phyloP scores from a whole-genome alignment of 2,329 filamentous ascomycete genomes.

The Colletotrichum gloeosporioides region DNA sequence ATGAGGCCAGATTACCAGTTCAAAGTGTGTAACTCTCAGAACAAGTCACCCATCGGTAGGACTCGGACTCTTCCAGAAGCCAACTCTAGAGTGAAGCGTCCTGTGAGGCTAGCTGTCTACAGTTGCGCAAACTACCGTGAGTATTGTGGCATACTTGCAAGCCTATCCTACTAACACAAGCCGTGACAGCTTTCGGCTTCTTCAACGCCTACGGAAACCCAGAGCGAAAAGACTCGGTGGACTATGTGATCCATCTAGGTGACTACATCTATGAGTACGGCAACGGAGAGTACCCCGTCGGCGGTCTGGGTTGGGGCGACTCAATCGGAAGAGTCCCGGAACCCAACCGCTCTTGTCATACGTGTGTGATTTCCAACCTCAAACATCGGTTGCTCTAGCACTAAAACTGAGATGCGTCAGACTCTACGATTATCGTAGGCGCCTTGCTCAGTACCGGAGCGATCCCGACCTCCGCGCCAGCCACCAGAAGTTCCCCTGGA shows the following conservation, averaged over 20 bases:
- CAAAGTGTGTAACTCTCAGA: conserved; percentile 67
- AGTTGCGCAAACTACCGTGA: conserved; percentile 72
- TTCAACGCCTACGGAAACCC: conserved; percentile 67
- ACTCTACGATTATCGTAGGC: conserved; percentile 48
- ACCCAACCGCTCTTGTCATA: conserved; percentile 55
- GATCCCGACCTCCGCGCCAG: conserved; percentile 48
- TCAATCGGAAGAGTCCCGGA: conserved; percentile 56
- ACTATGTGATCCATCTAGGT: conserved; percentile 67
- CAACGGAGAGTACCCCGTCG: conserved; percentile 41
- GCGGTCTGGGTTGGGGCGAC: conserved; percentile 51
- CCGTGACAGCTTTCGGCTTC: conserved; percentile 43
- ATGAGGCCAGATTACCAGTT: conserved; percentile 61
- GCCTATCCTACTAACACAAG: fast-evolving
- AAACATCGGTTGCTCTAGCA: fast-evolving
- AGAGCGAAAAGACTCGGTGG: conserved; percentile 62
- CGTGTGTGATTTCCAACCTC: conserved; percentile 34
- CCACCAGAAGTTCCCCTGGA: conserved; percentile 49
- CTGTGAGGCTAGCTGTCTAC: conserved; percentile 69
- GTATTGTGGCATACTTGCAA: conserved; percentile 21
- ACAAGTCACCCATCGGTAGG: conserved; percentile 65
- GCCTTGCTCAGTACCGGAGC: conserved; percentile 43
- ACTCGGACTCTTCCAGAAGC: conserved; percentile 72
- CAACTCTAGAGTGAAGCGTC: conserved; percentile 57
- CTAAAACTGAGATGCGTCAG: conserved; percentile 10
- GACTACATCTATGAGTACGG: conserved; percentile 68